These are phyloP conservation scores for Citrus sinensis DNA, from an alignment of 345 rosid species.

Conservation along the genomic window DVS_A1.0 CM039161.1:6376001-6376500, in stretches of 20 bases:
- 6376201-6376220: conserved; percentile 75
- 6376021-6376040: conserved; percentile 60
- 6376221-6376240: conserved; percentile 12
- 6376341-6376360: not conserved
- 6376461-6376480: conserved; percentile 78
- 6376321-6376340: not conserved
- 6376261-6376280: too few species aligned
- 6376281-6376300: too few species aligned
- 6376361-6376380: not conserved
- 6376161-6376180: conserved; percentile 87
- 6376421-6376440: not conserved
- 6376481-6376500: conserved; percentile 97
- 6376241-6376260: too few species aligned
- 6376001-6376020: not conserved
- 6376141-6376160: conserved; percentile 58
- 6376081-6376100: conserved; percentile 65
- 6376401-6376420: not conserved
- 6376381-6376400: conserved; percentile 36
- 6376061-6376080: conserved; percentile 81
- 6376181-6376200: conserved; percentile 90
- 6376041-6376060: conserved; percentile 78
- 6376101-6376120: too few species aligned
- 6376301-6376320: not conserved
- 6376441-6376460: conserved; percentile 50
- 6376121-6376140: not conserved